Evolutionary conservation across 495 filamentous ascomycete genomes (phyloP).

Genomic region (Penicillium crystallinum): DNA sequence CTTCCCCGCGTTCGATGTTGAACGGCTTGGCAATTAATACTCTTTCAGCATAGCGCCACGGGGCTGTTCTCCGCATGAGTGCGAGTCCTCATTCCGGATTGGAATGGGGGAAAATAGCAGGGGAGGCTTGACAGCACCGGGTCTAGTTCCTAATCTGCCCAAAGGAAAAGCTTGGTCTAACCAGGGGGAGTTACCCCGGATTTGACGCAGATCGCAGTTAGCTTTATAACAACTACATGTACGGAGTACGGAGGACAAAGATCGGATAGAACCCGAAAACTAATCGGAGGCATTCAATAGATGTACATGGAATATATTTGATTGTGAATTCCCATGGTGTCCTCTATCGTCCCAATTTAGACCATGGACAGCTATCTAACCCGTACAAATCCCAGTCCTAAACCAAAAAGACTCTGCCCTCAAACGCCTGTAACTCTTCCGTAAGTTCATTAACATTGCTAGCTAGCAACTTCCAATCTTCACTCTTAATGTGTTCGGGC

Average conservation of each 20-base stretch:
- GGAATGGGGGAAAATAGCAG: background rate
- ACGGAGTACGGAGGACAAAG: background rate
- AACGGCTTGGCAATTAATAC: constrained; percentile 1
- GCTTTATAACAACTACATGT: no score
- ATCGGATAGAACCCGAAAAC: background rate
- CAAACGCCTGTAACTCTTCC: constrained; percentile 4
- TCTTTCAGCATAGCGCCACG: constrained; percentile 1
- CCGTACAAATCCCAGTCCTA: background rate
- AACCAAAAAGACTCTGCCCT: constrained; percentile 3
- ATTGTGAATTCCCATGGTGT: background rate
- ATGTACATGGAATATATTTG: no score
- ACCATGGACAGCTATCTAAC: background rate
- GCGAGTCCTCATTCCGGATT: background rate
- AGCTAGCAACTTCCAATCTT: constrained; percentile 4
- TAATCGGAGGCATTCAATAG: background rate
- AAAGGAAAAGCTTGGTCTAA: background rate
- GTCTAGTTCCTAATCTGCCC: background rate
- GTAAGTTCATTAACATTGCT: background rate
- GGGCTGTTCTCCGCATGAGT: background rate
- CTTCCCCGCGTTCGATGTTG: constrained; percentile 6
- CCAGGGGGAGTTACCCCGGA: background rate
- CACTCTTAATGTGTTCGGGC: background rate
- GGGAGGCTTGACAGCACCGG: background rate
- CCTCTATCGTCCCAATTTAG: background rate
- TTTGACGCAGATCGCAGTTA: background rate